phyloP scores from a whole-genome alignment of 2,329 filamentous ascomycete species.

The Paraconiothyrium brasiliense region DNA sequence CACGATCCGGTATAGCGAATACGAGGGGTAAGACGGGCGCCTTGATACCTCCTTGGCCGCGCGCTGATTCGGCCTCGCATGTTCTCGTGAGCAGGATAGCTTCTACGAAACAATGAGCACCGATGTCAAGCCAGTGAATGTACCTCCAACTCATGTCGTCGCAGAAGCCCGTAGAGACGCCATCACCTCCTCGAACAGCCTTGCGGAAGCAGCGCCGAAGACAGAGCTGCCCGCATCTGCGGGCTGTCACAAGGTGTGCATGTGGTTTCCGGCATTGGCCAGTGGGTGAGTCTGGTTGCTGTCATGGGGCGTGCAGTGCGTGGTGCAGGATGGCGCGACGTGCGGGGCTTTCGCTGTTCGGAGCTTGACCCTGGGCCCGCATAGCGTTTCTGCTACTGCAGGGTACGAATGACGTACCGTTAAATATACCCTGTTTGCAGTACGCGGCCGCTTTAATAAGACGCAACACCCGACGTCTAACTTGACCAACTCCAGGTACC shows the following conservation, averaged over 20 bases:
- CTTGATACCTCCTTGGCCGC: conserved; percentile 2
- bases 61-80: background rate
- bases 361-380: conserved; percentile 15
- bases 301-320: conserved; percentile 16
- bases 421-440: background rate
- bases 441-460: background rate
- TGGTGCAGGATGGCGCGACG: conserved; percentile 11
- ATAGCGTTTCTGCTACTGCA: conserved; percentile 2
- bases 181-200: background rate
- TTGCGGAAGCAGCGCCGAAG: conserved; percentile 12
- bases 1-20: background rate
- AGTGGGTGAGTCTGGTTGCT: conserved; percentile 3
- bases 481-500: background rate
- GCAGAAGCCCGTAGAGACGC: background rate
- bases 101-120: background rate
- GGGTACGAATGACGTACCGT: conserved; percentile 13
- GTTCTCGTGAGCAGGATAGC: background rate
- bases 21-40: conserved; percentile 3
- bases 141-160: background rate
- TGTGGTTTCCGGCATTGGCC: conserved; percentile 14
- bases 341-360: conserved; percentile 16
- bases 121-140: background rate
- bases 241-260: conserved; percentile 16
- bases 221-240: conserved; percentile 10
- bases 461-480: background rate